Conservation (phyloP, 176 grass and related monocot genomes). For the Aegilops sharonensis region DNA sequence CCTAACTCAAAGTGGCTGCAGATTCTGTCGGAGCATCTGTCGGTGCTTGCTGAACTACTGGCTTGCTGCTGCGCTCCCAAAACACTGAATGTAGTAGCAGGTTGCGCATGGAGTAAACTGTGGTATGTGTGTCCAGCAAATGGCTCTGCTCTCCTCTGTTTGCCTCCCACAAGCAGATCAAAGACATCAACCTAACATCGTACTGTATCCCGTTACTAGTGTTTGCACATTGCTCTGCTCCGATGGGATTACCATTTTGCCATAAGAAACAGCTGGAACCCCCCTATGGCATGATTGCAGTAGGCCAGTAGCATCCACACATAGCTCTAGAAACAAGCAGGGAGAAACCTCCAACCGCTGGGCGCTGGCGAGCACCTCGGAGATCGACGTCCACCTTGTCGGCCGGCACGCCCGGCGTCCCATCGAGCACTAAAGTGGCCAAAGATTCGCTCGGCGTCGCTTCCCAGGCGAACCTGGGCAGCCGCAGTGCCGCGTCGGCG, state of each 20-base stretch:
- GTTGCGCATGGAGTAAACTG: neutral
- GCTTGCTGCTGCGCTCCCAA: no score
- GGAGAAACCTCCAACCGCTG: neutral
- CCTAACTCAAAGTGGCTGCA: no score
- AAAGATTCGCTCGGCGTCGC: neutral
- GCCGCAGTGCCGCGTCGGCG: neutral
- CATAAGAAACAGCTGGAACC: no score
- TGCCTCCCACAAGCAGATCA: no score
- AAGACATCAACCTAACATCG: no score
- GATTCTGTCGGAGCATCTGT: no score
- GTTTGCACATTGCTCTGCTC: no score
- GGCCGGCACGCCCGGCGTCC: neutral
- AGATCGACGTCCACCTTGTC: neutral
- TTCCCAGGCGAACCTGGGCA: neutral
- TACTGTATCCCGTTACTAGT: constrained; percentile 1
- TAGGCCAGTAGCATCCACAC: neutral
- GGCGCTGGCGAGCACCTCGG: neutral
- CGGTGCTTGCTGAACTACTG: no score
- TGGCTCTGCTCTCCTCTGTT: no score
- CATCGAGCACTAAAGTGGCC: neutral
- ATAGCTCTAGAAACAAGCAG: neutral
- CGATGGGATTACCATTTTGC: neutral
- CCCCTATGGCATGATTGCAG: no score
- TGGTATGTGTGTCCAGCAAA: no score
- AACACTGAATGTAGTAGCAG: no score